Conservation (phyloP, 2,329 filamentous ascomycete genomes). For the Aspergillus clavatus region DNA sequence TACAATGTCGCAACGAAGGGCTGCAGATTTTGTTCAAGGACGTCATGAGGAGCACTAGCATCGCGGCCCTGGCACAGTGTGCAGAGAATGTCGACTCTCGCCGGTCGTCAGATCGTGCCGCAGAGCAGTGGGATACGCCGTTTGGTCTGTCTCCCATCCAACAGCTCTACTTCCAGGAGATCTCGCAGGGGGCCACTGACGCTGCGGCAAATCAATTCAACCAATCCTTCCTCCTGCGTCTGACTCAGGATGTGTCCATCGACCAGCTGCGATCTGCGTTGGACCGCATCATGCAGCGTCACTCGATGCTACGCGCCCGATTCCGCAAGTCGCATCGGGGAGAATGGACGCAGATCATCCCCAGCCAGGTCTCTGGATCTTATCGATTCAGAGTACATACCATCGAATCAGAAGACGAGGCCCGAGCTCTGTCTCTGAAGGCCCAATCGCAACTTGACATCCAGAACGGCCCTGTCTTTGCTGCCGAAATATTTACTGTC, state of each 20-base stretch:
- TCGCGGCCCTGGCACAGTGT: conserved; percentile 7
- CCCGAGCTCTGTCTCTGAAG: background rate
- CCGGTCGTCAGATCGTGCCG: background rate
- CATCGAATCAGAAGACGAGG: background rate
- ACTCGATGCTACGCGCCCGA: conserved; percentile 20
- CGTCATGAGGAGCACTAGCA: conserved; percentile 37
- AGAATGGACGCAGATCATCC: conserved; percentile 5
- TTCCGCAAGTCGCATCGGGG: conserved; percentile 1
- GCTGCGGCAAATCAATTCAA: conserved; percentile 15
- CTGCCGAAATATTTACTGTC: conserved; percentile 1
- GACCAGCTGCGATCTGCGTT: conserved; percentile 9
- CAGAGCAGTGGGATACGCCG: conserved; percentile 10
- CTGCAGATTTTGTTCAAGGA: conserved; percentile 35
- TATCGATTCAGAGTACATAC: background rate
- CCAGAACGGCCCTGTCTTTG: conserved; percentile 3
- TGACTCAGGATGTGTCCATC: conserved; percentile 5
- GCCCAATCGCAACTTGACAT: background rate
- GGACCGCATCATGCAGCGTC: conserved; percentile 13
- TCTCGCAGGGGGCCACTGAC: background rate
- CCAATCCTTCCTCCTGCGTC: conserved; percentile 20
- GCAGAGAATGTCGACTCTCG: background rate
- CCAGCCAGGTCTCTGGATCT: background rate
- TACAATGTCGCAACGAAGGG: conserved; percentile 30
- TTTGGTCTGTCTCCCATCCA: conserved; percentile 25
- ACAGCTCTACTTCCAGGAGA: conserved; percentile 14